Base-by-base conservation (phyloP, 2,329 filamentous ascomycete species). In the Cladosporium sp. region DNA sequence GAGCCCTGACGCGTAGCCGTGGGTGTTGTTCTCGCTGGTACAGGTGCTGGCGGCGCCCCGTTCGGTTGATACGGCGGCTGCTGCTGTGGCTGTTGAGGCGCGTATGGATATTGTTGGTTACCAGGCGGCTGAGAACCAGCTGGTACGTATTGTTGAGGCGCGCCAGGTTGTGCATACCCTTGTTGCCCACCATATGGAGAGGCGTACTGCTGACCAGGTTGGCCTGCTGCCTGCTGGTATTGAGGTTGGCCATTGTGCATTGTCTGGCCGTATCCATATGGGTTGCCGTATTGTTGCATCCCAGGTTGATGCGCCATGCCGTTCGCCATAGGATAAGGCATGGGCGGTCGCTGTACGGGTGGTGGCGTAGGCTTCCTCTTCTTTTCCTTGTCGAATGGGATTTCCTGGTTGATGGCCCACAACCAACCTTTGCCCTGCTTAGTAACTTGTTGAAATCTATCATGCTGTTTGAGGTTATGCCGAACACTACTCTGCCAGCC, bases 401-500 rank as follows among this genome's bases (percentile, higher is more conserved):
- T 82, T 12, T 84, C 83, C 28, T 84, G 83, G 57, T 87, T 84
- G 71, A 88, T 83, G 65, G 84, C 82, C 87, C 87, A 89, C 61
- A 86, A 84, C 79, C 84, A 88, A 57, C 87, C 87, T 75, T 89
- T 89, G 64, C 87, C 87, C 74, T 74, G 80, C 67, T 82, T 85
- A 69, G 88, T 86, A 18, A 84, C 85, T 71, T 88, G 87, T 74
- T 84, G 82, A 72, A 89, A 89, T 77, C 82, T 79, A 77, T 85
- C 73, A 76, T 85, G 79, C 79, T 88, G 78, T 73, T 85, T 78
- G 76, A 90, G 79, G 66, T 90, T 90, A 74, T 90, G 87, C 38
- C 87, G 83, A 44, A 90, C 87, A 79, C 86, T 88, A 38, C 86
- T 88, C 67, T 88, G 87, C 87, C 87, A 90, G 15, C 87, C 87